A percentile compares a stretch with the other conserved stretches of the same genome.
These are phyloP conservation scores for Penicillium sp. DNA, from an alignment of 2,329 filamentous ascomycete genomes.

Conservation along the genomic window DNA sequence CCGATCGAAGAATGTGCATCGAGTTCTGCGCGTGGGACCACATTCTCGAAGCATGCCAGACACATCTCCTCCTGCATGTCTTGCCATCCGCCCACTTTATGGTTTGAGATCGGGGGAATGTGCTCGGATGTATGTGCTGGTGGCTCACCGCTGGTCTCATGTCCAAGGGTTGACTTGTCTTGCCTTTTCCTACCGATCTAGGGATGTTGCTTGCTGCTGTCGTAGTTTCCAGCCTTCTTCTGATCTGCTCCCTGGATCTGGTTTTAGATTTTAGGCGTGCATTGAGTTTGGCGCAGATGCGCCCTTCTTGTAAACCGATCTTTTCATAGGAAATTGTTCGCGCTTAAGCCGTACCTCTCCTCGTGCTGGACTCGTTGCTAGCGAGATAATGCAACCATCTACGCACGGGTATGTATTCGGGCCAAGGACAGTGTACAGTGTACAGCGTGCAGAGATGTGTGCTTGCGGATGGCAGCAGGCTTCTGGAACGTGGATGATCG, in stretches of 20 bases:
- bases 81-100: background rate
- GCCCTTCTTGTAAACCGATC: conserved; percentile 7
- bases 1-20: conserved; percentile 11
- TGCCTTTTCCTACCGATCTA: background rate
- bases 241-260: background rate
- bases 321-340: background rate
- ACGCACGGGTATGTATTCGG: conserved; percentile 12
- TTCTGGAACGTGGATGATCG: conserved; percentile 4
- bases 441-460: background rate
- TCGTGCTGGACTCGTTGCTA: background rate
- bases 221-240: background rate
- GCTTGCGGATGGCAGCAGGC: conserved; percentile 11
- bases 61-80: conserved; percentile 2
- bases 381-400: conserved; percentile 9
- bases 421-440: conserved; percentile 7
- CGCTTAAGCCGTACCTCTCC: background rate
- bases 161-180: background rate
- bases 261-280: conserved; percentile 5
- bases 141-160: conserved; percentile 15
- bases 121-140: background rate
- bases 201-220: conserved; percentile 1
- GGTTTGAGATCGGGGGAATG: background rate
- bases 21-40: conserved; percentile 4
- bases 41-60: conserved; percentile 20
- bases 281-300: conserved; percentile 3